phyloP scores from a whole-genome alignment of 805 yeast genomes.

The Ogataea ramenticola region DNA sequence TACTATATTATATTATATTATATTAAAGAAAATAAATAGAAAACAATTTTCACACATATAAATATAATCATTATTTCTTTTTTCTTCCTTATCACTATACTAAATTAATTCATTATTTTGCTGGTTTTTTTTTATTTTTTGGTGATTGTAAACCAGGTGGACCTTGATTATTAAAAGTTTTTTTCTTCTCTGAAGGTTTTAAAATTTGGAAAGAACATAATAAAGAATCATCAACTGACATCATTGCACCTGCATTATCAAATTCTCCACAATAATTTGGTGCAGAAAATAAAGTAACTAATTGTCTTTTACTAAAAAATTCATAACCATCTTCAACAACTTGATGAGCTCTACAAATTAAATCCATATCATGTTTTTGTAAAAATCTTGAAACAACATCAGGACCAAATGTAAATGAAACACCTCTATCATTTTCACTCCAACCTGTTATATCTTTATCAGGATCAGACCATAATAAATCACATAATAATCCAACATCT shows the following conservation, averaged over 20 bases:
- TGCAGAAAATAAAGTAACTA: slow-evolving; percentile 92
- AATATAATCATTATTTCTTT: too few relatives aligned
- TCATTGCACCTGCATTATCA: slow-evolving; percentile 99
- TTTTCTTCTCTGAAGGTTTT: slow-evolving; percentile 96
- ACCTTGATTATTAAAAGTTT: slow-evolving; percentile 37
- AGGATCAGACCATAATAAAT: slow-evolving; percentile 96
- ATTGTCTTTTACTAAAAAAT: slow-evolving; percentile 91
- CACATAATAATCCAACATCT: slow-evolving; percentile 94
- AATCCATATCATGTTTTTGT: slow-evolving; percentile 96
- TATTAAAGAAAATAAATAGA: too few relatives aligned
- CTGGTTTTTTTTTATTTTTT: slow-evolving; percentile 22
- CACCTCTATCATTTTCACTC: slow-evolving; percentile 99
- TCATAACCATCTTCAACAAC: slow-evolving; percentile 99
- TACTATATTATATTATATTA: too few relatives aligned
- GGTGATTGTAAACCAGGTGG: slow-evolving; percentile 17
- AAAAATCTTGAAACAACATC: slow-evolving; percentile 94
- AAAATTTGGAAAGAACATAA: slow-evolving; percentile 94
- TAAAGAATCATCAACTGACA: slow-evolving; percentile 95
- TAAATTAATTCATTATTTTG: too few relatives aligned
- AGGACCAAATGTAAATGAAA: slow-evolving; percentile 98
- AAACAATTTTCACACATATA: too few relatives aligned
- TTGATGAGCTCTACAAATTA: slow-evolving; percentile 97
- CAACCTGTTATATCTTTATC: slow-evolving; percentile 98
- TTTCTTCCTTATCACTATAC: too few relatives aligned
- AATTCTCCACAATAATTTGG: slow-evolving; percentile 99